Base-by-base conservation (phyloP, 2,329 filamentous ascomycete genomes). In the Aspergillus sp. region DNA sequence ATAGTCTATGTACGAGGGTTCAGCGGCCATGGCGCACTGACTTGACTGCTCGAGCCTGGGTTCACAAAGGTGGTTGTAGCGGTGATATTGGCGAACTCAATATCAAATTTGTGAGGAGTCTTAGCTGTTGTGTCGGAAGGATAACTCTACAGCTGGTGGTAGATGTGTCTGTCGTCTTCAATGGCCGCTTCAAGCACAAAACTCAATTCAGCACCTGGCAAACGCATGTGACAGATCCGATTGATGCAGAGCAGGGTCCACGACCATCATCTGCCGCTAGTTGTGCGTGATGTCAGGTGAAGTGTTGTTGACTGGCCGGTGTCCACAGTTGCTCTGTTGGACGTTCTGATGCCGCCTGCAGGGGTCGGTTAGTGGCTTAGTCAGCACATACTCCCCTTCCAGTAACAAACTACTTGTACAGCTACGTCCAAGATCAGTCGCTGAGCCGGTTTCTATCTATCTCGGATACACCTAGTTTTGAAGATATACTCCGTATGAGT, bases 1-100 rank as follows among this genome's bases (percentile, higher is more conserved):
- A 77, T 96, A 96, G 83, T 98, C 93, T 71, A 99, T 93, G 77
- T 99, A 99, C 8, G 91, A 95, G 41, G 87, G 83, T 52, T 76
- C 74, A 15, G 62, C 64, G 60, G 73, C 66, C 75, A 77, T 77
- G 58, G 38, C 41, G 53, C 34, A 12, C 13, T 44, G 30, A 9
- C 15, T 22, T n/a, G 38, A 30, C n/a, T 51, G 11, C 17, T 36
- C 20, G 30, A 13, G 13, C 11, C 11, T 22, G 24, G 26, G 36
- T 11, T 17, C 44, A 4, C 7, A 12, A 17, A 34, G 4, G 17
- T 24, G 7, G 12, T 5, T 34, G 8, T 13, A 12, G 20, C 17
- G n/a, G 3, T 22, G 24, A 30, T 9, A n/a, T 17, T 6, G n/a
- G n/a, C 11, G 32, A 13, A 13, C 20, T 18, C n/a, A n/a, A n/a